Percentiles rank a stretch among this genome's conserved stretches.
Evolutionary conservation across 768 basidiomycete species (phyloP).

Genomic region (Agaricus subrufescens): DNA sequence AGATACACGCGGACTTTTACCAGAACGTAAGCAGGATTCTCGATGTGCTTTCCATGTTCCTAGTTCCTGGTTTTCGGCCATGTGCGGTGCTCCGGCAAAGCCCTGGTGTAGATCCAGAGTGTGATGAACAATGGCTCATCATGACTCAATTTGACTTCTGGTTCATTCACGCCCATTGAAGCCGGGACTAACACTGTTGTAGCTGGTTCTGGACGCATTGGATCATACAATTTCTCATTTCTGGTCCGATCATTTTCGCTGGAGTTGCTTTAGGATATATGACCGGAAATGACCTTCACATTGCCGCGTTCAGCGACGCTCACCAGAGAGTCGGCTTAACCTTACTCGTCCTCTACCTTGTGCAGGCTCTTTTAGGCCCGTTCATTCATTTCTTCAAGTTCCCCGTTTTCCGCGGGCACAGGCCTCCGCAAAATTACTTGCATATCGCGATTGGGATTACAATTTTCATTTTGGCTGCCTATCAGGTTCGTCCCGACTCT

Average conservation of each 20-base stretch:
- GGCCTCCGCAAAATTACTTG: constrained; percentile 50
- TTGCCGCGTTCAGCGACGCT: constrained; percentile 33
- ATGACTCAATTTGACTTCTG: not conserved
- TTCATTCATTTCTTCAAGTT: constrained; percentile 52
- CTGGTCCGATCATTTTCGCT: constrained; percentile 49
- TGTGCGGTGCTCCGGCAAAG: no score
- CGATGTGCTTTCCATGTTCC: not conserved
- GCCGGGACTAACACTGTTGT: not conserved
- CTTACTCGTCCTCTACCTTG: constrained; percentile 49
- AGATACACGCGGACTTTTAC: constrained; percentile 51
- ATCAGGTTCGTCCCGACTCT: constrained; percentile 30
- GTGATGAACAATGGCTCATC: not conserved
- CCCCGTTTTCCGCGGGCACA: constrained; percentile 29
- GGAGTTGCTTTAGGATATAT: constrained; percentile 43
- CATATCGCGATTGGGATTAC: constrained; percentile 50
- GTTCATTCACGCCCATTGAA: not conserved
- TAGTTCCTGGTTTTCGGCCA: no score
- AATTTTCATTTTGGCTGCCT: constrained; percentile 51
- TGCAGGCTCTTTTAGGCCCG: constrained; percentile 43
- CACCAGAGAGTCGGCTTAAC: constrained; percentile 50
- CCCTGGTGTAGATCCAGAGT: no score
- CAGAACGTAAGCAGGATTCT: constrained; percentile 27
- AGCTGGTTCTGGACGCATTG: constrained; percentile 52
- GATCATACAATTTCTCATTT: constrained; percentile 43
- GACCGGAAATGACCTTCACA: constrained; percentile 24